Conservation (phyloP, 2,329 filamentous ascomycete species). For the Ramularia collo-cygni region DNA sequence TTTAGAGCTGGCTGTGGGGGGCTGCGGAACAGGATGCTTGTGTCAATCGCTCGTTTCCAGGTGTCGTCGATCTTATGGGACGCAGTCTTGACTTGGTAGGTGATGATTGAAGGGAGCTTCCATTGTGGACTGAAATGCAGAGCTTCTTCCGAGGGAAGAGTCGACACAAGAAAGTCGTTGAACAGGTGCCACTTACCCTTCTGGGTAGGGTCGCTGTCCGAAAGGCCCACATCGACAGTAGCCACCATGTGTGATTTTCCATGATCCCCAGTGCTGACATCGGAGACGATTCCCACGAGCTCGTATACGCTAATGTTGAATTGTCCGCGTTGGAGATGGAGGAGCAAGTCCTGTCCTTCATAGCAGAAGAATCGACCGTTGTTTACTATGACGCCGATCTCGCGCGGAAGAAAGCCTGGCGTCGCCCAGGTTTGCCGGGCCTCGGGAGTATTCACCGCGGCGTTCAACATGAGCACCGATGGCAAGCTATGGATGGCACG, state of each 20-base stretch:
- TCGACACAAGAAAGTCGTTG: constrained; percentile 90
- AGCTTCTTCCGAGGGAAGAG: constrained; percentile 73
- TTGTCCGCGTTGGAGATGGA: constrained; percentile 70
- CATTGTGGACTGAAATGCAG: constrained; percentile 82
- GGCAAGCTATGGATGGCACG: constrained; percentile 80
- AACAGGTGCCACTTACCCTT: constrained; percentile 87
- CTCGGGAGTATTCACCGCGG: constrained; percentile 65
- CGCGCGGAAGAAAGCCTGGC: constrained; percentile 84
- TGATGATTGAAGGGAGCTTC: constrained; percentile 85
- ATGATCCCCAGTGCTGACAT: constrained; percentile 78
- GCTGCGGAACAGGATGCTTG: constrained; percentile 74
- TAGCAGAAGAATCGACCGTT: constrained; percentile 92
- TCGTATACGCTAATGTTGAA: constrained; percentile 86
- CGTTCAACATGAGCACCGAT: constrained; percentile 79
- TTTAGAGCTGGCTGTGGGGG: constrained; percentile 41
- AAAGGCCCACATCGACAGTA: constrained; percentile 73
- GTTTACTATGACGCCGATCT: constrained; percentile 87
- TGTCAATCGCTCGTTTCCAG: constrained; percentile 82
- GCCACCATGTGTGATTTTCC: constrained; percentile 88
- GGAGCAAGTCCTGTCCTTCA: constrained; percentile 80
- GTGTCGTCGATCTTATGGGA: constrained; percentile 76
- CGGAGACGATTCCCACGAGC: constrained; percentile 78
- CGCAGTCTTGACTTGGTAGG: constrained; percentile 74
- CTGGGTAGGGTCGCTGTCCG: constrained; percentile 45
- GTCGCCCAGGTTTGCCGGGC: constrained; percentile 79